Base-by-base conservation (phyloP, 2,329 filamentous ascomycete genomes). In the Epichloe sp. region DNA sequence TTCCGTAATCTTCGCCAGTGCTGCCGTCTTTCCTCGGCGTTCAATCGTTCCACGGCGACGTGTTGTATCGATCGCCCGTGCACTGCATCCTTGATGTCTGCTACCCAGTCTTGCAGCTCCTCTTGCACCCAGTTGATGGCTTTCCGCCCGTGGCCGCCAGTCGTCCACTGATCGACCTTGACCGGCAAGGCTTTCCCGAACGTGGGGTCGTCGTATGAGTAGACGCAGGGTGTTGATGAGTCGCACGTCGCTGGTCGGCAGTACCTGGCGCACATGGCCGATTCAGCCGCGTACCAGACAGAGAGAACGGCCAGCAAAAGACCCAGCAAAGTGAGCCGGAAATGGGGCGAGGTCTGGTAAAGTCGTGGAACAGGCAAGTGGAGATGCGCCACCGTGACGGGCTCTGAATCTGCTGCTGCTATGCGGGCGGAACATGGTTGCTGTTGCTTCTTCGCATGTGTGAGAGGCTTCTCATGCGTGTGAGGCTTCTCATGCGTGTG, bases 81-180 rank as follows among this genome's bases (percentile, higher is more conserved):
- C 6, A 67, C 59, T 52, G 65, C 64, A 57, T 81, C 78, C 46
- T 66, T 63, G 5, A 71, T 53, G 34, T 81, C 77, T 0, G 74
- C 75, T 21, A 67, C 47, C 54, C 67, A 60, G 56, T 81, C 78
- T 6, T 65, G 63, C 1, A 71, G 54, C 37, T 77, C 71, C 47
- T 78, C 72, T 4, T 60, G 57, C 2, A 68, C 55, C 43, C 63
- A 60, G n/a, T 61, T 61, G 14, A 65, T 62, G 3, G 71, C 43
- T 1, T 55, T 58, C 38, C 75, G 73, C 5, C 75, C 75, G 36
- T 63, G 65, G 1, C 78, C 78, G 15, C 75, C 73, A 0, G 76
- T 77, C 8, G 69, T 60, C 79, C 79, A 83, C 57, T 82, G 72
- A 59, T 83, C 79, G 12, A 83, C 59, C 65, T 82, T 83, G 52